These are phyloP conservation scores for Pythium sukuiense DNA, from an alignment of 352 stramenopile species.

Conservation along the genomic window DNA sequence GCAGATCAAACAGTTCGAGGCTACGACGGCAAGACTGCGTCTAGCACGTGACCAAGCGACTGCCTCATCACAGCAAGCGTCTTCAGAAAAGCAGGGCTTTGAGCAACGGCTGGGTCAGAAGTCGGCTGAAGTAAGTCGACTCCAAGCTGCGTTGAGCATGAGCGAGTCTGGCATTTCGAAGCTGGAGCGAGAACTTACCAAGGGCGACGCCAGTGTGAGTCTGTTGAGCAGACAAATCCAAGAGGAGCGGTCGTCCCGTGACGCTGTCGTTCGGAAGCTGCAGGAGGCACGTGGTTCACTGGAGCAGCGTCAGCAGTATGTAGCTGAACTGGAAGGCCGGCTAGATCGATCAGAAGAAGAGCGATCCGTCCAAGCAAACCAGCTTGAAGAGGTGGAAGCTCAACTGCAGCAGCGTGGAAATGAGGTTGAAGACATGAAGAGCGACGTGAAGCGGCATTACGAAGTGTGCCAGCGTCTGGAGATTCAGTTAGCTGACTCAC, in stretches of 20 bases:
- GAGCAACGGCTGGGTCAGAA: background rate
- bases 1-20: background rate
- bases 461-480: conserved; percentile 15
- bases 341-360: conserved; percentile 12
- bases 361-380: background rate
- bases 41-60: background rate
- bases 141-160: background rate
- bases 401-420: background rate
- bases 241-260: background rate
- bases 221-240: background rate
- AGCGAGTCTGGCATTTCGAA: background rate
- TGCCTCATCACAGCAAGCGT: background rate
- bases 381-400: background rate
- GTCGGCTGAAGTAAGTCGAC: background rate
- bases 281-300: background rate
- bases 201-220: background rate
- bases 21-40: background rate
- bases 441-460: conserved; percentile 5
- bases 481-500: background rate
- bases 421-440: background rate
- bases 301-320: conserved; percentile 6
- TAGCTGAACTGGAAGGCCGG: conserved; percentile 15
- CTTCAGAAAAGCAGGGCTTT: background rate
- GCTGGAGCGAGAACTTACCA: background rate
- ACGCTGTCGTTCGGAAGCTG: background rate